phyloP scores from a whole-genome alignment of 225 moss, liverwort and hornwort genomes.

The Pseudoscleropodium purum region DNA sequence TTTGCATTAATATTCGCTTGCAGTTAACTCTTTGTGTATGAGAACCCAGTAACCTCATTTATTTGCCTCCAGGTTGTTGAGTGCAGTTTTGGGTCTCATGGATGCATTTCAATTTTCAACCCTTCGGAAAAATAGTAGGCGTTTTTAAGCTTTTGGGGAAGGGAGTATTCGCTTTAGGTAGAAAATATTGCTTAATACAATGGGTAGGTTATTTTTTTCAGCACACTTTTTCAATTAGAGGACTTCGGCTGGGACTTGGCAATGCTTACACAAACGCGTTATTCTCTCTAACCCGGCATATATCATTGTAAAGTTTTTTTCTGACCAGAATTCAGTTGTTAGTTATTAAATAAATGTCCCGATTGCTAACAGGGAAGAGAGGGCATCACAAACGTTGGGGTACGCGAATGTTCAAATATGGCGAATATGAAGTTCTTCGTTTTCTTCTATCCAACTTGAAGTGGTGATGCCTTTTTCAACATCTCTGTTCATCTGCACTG shows the following conservation, averaged over 20 bases:
- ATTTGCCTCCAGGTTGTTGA: not conserved
- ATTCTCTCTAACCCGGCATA: not conserved
- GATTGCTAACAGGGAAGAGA: slow-evolving; percentile 55
- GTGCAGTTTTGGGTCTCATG: not conserved
- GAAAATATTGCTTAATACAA: not conserved
- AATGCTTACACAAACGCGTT: not conserved
- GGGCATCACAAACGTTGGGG: slow-evolving; percentile 95
- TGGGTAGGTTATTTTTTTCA: not conserved
- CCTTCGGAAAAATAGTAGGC: not conserved
- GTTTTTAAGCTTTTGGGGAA: not conserved
- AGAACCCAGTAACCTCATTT: not conserved
- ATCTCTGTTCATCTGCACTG: not conserved
- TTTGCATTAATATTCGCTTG: not conserved
- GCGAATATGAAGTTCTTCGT: slow-evolving; percentile 92
- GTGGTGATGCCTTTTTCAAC: slow-evolving; percentile 49
- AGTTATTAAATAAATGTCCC: not conserved
- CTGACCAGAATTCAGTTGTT: not conserved
- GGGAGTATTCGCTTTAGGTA: not conserved
- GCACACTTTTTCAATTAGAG: not conserved
- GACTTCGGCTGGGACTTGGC: not conserved
- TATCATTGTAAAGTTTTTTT: not conserved
- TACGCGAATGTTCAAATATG: slow-evolving; percentile 94
- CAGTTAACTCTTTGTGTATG: not conserved
- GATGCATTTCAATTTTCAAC: not conserved
- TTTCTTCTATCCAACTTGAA: slow-evolving; percentile 92